Base-by-base conservation (phyloP, 306 rosid species). In the Neltuma alba region DNA sequence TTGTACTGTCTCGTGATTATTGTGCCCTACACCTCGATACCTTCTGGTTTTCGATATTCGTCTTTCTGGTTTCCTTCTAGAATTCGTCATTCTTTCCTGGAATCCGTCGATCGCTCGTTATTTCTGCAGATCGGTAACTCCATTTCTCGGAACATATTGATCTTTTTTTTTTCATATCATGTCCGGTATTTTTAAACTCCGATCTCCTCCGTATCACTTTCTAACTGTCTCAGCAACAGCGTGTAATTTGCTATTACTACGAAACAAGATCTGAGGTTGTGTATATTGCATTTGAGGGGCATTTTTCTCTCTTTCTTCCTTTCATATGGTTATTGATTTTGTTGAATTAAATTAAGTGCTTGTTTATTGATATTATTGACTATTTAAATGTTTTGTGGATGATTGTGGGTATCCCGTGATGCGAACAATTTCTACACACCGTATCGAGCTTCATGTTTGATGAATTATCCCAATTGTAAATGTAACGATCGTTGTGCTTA, bases 91-190 rank as follows among this genome's bases (percentile, higher is more conserved):
- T n/a, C 48, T 47, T 67, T n/a, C 60, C 47, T 48, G 67, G 61
- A 40, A 76, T 80, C 82, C 47, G 58, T 50, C 15, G 54, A 47
- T 20, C 54, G 15, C 11, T 81, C 70, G 10, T 20, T 47, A 23
- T 34, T 13, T 55, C 65, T 45, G 31, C 79, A 80, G 86, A 84
- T 80, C 31, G 21, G 83, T 85, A 52, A 40, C 27, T 80, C 36
- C 18, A 31, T 6, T 15, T 6, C 20, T 33, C 45, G 41, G 9
- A 47, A 54, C 50, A 44, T 20, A 23, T 74, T 9, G 33, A n/a
- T 28, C 45, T 33, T n/a, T 2, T 58, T 3, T 20, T n/a, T 44
- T 47, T 21, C 47, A 9, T 25, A 9, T 50, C 10, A 5, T 73
- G 25, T 18, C 13, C 54, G 44, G 33, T 62, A 33, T 36, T 47